phyloP scores from a whole-genome alignment of 2,329 filamentous ascomycete species.

The Monilinia laxa region DNA sequence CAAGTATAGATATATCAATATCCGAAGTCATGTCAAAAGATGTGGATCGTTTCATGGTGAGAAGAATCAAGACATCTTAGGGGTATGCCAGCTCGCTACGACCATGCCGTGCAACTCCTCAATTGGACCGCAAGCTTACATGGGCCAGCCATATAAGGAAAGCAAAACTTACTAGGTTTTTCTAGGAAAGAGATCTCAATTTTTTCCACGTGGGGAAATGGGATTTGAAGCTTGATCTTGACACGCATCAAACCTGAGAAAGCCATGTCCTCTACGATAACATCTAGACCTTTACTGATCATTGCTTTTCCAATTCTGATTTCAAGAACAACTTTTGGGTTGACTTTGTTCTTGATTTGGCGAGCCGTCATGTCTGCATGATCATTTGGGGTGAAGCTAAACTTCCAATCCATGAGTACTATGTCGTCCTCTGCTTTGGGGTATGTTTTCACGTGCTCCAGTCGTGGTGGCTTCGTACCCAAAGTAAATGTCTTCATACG shows the following conservation, averaged over 20 bases:
- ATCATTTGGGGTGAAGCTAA: constrained; percentile 98
- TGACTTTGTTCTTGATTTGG: constrained; percentile 92
- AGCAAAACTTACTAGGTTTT: constrained; percentile 52
- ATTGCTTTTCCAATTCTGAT: constrained; percentile 93
- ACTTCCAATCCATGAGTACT: constrained; percentile 99
- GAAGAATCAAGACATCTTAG: background rate
- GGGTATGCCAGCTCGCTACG: background rate
- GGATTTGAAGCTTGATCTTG: constrained; percentile 95
- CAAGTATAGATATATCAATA: background rate
- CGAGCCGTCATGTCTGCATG: constrained; percentile 84
- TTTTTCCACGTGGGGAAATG: constrained; percentile 92
- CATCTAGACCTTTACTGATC: constrained; percentile 93
- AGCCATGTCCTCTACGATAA: constrained; percentile 97
- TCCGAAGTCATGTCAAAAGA: background rate
- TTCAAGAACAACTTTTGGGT: constrained; percentile 93
- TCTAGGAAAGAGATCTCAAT: constrained; percentile 95
- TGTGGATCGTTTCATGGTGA: background rate
- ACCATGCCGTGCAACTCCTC: background rate
- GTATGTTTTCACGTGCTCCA: constrained; percentile 98
- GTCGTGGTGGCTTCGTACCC: constrained; percentile 88
- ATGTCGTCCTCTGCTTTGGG: constrained; percentile 93
- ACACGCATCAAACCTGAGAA: constrained; percentile 95
- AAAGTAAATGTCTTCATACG: constrained; percentile 92
- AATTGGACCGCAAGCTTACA: background rate
- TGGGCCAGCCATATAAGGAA: constrained; percentile 2